Evolutionary conservation across 768 basidiomycete genomes (phyloP), one percentile per base, ranked within the genome.

Genomic region (Tephrocybe sp.): DNA sequence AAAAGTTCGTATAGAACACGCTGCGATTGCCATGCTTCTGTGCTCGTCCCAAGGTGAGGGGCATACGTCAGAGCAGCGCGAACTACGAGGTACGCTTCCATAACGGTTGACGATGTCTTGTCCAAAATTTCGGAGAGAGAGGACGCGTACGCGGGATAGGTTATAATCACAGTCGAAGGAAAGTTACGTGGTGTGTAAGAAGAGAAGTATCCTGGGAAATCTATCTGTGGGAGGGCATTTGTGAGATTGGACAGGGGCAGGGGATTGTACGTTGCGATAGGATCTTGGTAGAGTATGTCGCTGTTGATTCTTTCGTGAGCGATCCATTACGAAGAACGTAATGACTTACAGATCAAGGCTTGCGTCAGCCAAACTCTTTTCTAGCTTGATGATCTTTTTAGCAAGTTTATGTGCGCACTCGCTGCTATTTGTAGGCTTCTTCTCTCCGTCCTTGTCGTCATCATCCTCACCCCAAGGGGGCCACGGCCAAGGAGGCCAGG

Each of bases 181-280:
- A 83, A 92, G 34, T 74, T 72, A 26, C 92, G 83, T 18, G 92
- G 86, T 0, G 87, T 80, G 63, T 92, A 95, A 1, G 89, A 74
- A 0, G 96, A 80, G 51, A 98, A 85, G 67, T 97, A 99, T n/a
- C 82, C 76, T 1, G 80, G 74, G 66, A 96, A 92, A 55, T 89
- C 75, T 55, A 99, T 80, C 63, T 92, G 82, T 1, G 87, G 80
- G 4, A 98, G 69, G 1, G 80, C 69, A 15, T 75, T 71, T 24
- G 83, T 84, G 49, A 98, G 78, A 31, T 87, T 85, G 13, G 78
- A 73, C 47, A 93, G 72, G 2, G 80, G 72, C 34, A 80, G 75
- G 5, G 92, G 93, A 64, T 98, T 98, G 68, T 99, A 98, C 0
- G 92, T 89, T 37, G 76, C 84, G 38, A 91, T 73, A 2, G 95